These are phyloP conservation scores for Gentiana macrophylla DNA, from an alignment of 257 asterid genomes.

Conservation along the genomic window DNA sequence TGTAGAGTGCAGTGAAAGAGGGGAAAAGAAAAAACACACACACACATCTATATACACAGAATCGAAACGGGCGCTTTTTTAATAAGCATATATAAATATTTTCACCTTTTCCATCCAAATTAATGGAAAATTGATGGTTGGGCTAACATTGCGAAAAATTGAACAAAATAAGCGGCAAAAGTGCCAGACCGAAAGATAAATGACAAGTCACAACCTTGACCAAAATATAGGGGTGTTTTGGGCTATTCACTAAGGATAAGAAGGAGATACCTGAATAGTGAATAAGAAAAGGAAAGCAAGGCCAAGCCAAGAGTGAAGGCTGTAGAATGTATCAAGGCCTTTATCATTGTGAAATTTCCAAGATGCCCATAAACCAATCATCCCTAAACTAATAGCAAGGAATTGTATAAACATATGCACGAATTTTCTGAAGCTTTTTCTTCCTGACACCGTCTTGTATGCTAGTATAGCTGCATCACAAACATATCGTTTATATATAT, in stretches of 20 bases:
- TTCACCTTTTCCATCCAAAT: too few species aligned
- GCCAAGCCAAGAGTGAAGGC: conserved; percentile 94
- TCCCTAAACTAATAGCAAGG: conserved; percentile 37
- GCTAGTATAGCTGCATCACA: conserved; percentile 56
- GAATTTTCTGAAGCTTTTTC: conserved; percentile 40
- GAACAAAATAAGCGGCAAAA: too few species aligned
- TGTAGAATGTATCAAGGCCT: conserved; percentile 71
- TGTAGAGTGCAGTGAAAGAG: background rate
- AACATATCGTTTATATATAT: too few species aligned
- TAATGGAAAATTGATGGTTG: too few species aligned
- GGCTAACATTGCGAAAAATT: too few species aligned
- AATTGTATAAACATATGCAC: conserved; percentile 62
- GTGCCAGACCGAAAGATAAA: too few species aligned
- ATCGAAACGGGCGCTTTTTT: too few species aligned
- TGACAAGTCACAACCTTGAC: too few species aligned
- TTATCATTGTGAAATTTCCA: conserved; percentile 67
- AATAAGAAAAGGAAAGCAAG: conserved; percentile 58
- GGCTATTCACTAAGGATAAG: background rate
- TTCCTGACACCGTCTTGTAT: conserved; percentile 69
- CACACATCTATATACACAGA: too few species aligned
- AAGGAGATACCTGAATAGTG: conserved; percentile 43
- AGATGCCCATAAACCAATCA: conserved; percentile 64
- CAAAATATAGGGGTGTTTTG: too few species aligned
- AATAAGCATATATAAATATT: too few species aligned
- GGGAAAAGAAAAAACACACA: background rate